Evolutionary conservation across 257 asterid genomes (phyloP).

Genomic region (Solanum bulbocastanum): DNA sequence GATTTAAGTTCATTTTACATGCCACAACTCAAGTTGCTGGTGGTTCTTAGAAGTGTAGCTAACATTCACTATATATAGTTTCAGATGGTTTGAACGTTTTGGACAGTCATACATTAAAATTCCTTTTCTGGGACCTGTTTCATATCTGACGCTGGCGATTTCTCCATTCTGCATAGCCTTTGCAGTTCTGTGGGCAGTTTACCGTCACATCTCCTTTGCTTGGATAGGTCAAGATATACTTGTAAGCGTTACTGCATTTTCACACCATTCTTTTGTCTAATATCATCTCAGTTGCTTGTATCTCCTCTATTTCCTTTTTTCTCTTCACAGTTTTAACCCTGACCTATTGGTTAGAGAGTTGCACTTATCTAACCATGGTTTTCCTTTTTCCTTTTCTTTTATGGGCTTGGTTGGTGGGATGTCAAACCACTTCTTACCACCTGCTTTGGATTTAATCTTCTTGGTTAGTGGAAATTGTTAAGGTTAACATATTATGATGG

Average conservation of each 20-base stretch:
- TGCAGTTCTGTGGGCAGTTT: slow-evolving; percentile 91
- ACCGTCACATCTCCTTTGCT: slow-evolving; percentile 64
- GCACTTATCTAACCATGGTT: not conserved
- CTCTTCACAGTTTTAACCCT: not conserved
- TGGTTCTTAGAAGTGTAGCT: slow-evolving; percentile 14
- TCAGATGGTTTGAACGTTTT: slow-evolving; percentile 81
- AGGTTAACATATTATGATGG: not conserved
- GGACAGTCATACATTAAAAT: slow-evolving; percentile 61
- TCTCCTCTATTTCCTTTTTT: not conserved
- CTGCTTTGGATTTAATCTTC: not conserved
- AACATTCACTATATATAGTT: slow-evolving; percentile 42
- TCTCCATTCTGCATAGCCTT: slow-evolving; percentile 85
- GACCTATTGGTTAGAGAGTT: not conserved
- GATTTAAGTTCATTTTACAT: not conserved
- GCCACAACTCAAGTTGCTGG: not conserved
- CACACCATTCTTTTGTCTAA: not conserved
- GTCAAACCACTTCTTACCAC: not conserved
- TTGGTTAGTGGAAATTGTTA: not conserved
- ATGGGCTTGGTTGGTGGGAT: not conserved
- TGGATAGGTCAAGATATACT: slow-evolving; percentile 99
- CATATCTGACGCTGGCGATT: slow-evolving; percentile 72
- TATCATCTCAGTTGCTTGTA: not conserved
- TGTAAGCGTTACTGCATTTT: slow-evolving; percentile 31
- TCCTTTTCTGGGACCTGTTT: slow-evolving; percentile 78
- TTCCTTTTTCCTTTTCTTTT: not conserved